Percentiles rank a stretch among this genome's conserved stretches.
phyloP scores from a whole-genome alignment of 495 filamentous ascomycete species.

The Staphylotrichum tortipilum region DNA sequence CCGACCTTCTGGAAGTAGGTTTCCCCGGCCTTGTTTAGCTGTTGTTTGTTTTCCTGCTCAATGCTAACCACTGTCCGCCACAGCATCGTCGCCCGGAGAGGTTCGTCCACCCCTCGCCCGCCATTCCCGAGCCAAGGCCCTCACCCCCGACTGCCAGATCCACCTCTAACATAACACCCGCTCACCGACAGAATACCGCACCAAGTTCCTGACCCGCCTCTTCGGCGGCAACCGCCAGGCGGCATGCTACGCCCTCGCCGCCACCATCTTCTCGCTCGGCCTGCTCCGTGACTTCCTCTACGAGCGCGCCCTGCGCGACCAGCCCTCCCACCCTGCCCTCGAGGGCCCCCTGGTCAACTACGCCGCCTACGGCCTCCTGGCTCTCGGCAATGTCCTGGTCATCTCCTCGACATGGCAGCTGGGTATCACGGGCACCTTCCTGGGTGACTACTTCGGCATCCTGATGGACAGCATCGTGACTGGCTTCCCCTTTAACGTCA shows the following conservation, averaged over 20 bases:
- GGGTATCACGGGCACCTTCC: slow-evolving; percentile 93
- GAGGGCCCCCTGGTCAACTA: slow-evolving; percentile 40
- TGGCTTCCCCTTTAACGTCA: slow-evolving; percentile 91
- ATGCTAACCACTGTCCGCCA: slow-evolving; percentile 14
- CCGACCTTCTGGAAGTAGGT: slow-evolving; percentile 74
- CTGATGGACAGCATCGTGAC: slow-evolving; percentile 92
- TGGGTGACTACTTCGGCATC: slow-evolving; percentile 98
- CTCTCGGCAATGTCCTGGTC: slow-evolving; percentile 74
- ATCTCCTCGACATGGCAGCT: slow-evolving; percentile 81
- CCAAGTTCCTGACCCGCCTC: slow-evolving; percentile 75
- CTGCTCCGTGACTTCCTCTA: slow-evolving; percentile 75
- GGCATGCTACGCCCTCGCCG: slow-evolving; percentile 84
- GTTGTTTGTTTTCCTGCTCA: not conserved
- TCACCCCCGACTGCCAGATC: no score
- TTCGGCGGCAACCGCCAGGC: slow-evolving; percentile 71
- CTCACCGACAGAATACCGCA: slow-evolving; percentile 71
- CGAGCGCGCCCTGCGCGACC: slow-evolving; percentile 64
- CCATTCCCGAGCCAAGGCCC: no score
- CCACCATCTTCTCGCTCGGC: slow-evolving; percentile 82
- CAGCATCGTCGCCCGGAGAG: slow-evolving; percentile 60
- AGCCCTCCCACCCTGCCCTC: slow-evolving; percentile 65
- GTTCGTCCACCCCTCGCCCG: slow-evolving; percentile 29
- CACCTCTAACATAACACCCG: slow-evolving; percentile 11
- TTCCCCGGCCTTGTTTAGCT: not conserved
- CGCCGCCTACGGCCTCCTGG: slow-evolving; percentile 60